Conservation (phyloP, 2,329 filamentous ascomycete genomes). For the Fusarium tjaetaba region DNA sequence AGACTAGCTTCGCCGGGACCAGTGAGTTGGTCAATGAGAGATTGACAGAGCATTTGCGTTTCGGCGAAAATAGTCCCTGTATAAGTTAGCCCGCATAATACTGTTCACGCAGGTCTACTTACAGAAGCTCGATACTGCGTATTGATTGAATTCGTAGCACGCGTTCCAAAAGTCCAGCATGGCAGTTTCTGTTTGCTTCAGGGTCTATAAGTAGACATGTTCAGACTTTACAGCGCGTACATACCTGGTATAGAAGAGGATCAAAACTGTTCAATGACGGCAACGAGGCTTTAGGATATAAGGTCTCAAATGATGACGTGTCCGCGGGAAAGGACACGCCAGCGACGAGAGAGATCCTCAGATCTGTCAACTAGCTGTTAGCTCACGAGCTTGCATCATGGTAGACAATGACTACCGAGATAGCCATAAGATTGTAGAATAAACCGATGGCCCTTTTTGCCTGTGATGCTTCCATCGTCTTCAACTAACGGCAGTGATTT, state of each 20-base stretch:
- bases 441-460: background rate
- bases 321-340: background rate
- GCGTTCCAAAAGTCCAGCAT: background rate
- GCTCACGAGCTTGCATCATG: too few relatives aligned
- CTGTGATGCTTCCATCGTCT: background rate
- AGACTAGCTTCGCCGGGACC: fast-evolving
- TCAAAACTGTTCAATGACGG: background rate
- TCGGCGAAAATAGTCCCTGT: background rate
- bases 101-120: too few relatives aligned
- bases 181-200: background rate
- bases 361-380: background rate
- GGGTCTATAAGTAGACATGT: background rate
- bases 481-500: background rate
- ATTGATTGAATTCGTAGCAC: fast-evolving
- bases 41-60: background rate
- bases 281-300: background rate
- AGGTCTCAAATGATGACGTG: fast-evolving
- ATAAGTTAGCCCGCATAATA: background rate
- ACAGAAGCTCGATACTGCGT: background rate
- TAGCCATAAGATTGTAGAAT: background rate
- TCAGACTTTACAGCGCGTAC: fast-evolving
- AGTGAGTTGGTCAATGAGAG: background rate
- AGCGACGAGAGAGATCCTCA: background rate
- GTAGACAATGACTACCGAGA: background rate
- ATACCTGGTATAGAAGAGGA: background rate